Evolutionary conservation across 164 flowering plant species (phyloP), one percentile per base, ranked within the genome.

Genomic region (Aristolochia contorta): DNA sequence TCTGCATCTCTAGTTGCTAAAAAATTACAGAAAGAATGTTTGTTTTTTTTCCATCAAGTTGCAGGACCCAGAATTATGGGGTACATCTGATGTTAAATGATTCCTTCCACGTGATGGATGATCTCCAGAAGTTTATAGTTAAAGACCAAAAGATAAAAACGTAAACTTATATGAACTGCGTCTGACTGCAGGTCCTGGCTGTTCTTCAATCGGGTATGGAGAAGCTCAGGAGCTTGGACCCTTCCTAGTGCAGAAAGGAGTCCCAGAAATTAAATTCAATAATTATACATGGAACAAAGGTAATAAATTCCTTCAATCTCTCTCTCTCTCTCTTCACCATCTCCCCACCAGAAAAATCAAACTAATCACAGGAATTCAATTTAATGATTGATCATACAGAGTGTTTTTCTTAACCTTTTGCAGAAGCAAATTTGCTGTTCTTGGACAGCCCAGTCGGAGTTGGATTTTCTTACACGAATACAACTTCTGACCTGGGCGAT

Each of bases 401-500:
- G n/a, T n/a, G n/a, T 27, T 56, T 41, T 47, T 50, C 43, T 6
- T 3, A n/a, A n/a, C n/a, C 37, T 57, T 47, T 15, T 20, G n/a
- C 58, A 68, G 71, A 64, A 58, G 71, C 71, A 12, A 68, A 63
- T 63, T 54, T 68, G 48, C 49, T 68, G 15, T 63, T 68, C 30
- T 46, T 68, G 58, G 71, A 68, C 53, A 48, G 59, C 16, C 71
- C 63, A 1, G 71, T 55, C 12, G 71, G 71, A 10, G 71, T 68
- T 1, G 71, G 67, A 18, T 68, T 57, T 54, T 68, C 71, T 12
- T 63, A 63, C 43, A 45, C 67, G 6, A 68, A 68, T 20, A 68
- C 66, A 19, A 33, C 63, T 57, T 22, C 10, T 52, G 13, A 20
- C 5, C 56, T 65, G 8, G 63, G 63, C 45, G 71, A 68, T 37